Evolutionary conservation across 2,329 filamentous ascomycete species (phyloP).

Genomic region (Curvularia sp.): DNA sequence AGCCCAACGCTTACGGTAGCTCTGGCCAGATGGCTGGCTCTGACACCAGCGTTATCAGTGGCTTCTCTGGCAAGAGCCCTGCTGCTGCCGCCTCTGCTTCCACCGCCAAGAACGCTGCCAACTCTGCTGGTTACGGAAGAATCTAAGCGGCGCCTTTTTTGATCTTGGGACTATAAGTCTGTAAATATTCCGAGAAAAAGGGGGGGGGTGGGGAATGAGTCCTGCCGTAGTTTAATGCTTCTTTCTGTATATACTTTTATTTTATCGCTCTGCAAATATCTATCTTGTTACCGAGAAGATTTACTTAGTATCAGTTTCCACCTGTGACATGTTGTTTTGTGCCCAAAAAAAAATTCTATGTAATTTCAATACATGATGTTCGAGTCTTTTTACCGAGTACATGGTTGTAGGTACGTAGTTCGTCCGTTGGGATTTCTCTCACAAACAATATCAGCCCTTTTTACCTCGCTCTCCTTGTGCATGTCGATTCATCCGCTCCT

Average conservation of each 20-base stretch:
- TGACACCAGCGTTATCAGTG: constrained; percentile 59
- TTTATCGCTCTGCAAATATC: background rate
- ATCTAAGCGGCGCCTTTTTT: constrained; percentile 20
- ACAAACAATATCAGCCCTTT: too few relatives aligned
- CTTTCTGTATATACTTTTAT: background rate
- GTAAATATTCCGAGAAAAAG: background rate
- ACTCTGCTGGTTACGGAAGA: constrained; percentile 36
- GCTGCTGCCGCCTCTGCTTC: constrained; percentile 52
- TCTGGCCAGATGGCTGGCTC: constrained; percentile 38
- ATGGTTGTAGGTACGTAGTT: too few relatives aligned
- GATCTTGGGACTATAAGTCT: background rate
- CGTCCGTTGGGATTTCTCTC: too few relatives aligned
- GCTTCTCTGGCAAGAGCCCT: constrained; percentile 63
- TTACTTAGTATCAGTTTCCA: background rate
- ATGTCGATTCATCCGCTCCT: too few relatives aligned
- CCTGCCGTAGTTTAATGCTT: background rate
- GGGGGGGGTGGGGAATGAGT: background rate
- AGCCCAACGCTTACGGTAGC: constrained; percentile 55
- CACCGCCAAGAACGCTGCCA: constrained; percentile 27
- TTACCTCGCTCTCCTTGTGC: too few relatives aligned
- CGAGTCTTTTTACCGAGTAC: too few relatives aligned
- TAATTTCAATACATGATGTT: too few relatives aligned
- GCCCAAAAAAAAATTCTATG: too few relatives aligned
- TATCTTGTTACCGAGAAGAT: background rate
- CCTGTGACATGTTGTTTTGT: background rate